Evolutionary conservation across 2,329 filamentous ascomycete species (phyloP).

Genomic region (Colletotrichum caudatum): DNA sequence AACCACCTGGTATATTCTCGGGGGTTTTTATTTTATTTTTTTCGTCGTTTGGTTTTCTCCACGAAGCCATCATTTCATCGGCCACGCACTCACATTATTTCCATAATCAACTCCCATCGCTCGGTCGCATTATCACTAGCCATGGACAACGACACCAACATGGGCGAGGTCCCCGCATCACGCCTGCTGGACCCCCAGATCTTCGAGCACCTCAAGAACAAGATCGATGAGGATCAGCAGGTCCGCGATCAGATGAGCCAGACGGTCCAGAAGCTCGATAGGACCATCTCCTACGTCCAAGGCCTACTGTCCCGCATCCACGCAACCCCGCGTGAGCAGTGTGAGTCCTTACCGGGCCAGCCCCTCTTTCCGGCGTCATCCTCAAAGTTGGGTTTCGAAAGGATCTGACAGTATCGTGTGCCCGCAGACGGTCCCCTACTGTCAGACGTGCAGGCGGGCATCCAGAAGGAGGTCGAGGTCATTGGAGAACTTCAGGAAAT

Average conservation of each 20-base stretch:
- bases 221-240: constrained; percentile 87
- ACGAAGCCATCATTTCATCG: not conserved
- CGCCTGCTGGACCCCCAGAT: constrained; percentile 77
- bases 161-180: constrained; percentile 43
- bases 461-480: constrained; percentile 78
- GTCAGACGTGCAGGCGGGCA: constrained; percentile 75
- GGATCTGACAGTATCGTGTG: constrained; percentile 67
- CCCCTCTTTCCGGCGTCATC: no score
- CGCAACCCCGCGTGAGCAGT: constrained; percentile 77
- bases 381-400: not conserved
- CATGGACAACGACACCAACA: constrained; percentile 43
- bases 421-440: constrained; percentile 75
- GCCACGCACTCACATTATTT: not conserved
- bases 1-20: no score
- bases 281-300: constrained; percentile 83
- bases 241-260: constrained; percentile 87
- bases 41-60: not conserved
- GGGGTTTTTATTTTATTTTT: no score
- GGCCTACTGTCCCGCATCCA: constrained; percentile 90
- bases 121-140: constrained; percentile 3
- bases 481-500: constrained; percentile 77
- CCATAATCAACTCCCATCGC: not conserved
- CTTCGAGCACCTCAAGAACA: constrained; percentile 87
- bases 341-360: constrained; percentile 50
- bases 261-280: constrained; percentile 84